Evolutionary conservation across 1,139 yeast species (phyloP).

Genomic region (Magnusiomyces magnusii): DNA sequence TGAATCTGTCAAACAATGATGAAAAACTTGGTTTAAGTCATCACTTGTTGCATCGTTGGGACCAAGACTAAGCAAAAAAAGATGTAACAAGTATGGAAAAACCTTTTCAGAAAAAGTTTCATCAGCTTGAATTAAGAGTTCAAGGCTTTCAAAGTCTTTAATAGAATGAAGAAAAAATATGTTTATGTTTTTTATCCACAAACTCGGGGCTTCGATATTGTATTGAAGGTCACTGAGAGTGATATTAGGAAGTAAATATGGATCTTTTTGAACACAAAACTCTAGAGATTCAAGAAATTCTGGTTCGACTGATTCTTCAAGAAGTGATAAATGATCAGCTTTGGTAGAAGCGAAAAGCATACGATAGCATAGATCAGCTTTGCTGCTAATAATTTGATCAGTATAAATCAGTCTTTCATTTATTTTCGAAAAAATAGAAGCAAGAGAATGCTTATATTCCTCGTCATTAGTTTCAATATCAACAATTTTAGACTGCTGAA

Average conservation of each 20-base stretch:
- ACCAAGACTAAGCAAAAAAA: background rate
- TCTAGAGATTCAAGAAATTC: background rate
- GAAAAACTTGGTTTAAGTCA: slow-evolving; percentile 1
- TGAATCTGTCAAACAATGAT: background rate
- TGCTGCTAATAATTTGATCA: background rate
- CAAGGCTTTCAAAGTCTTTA: background rate
- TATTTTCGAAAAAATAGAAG: background rate
- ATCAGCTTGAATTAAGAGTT: background rate
- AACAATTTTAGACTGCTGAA: background rate
- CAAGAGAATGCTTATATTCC: background rate
- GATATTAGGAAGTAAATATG: background rate
- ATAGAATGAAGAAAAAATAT: background rate
- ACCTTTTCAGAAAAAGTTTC: background rate
- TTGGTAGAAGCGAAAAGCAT: background rate
- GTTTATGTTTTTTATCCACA: background rate
- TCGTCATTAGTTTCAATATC: background rate
- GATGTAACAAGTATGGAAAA: slow-evolving; percentile 1
- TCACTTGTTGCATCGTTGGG: background rate
- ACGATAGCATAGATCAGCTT: slow-evolving; percentile 1
- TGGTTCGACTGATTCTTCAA: background rate
- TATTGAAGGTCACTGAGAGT: background rate
- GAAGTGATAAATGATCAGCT: background rate
- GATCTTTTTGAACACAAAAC: background rate
- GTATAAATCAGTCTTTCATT: background rate
- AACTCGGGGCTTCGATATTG: background rate